phyloP scores from a whole-genome alignment of 2,329 filamentous ascomycete genomes.

The Sphaerulina vaccinii region DNA sequence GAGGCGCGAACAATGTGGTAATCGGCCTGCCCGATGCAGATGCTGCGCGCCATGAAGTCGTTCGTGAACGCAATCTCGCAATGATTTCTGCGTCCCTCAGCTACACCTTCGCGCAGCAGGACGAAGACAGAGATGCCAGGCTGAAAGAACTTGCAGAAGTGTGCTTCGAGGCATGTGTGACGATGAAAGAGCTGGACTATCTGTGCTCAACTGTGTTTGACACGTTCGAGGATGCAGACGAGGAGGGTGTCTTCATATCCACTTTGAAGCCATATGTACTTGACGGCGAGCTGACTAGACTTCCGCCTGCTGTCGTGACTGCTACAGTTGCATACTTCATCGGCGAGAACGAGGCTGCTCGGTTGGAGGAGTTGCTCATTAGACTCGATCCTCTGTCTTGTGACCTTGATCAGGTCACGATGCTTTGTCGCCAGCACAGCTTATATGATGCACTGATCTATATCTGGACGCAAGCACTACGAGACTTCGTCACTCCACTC shows the following conservation, averaged over 20 bases:
- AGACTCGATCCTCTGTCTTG: slow-evolving; percentile 86
- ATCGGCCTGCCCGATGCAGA: slow-evolving; percentile 89
- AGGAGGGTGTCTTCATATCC: slow-evolving; percentile 77
- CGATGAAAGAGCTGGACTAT: slow-evolving; percentile 75
- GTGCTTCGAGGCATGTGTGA: slow-evolving; percentile 79
- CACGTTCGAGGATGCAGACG: slow-evolving; percentile 76
- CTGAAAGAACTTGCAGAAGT: slow-evolving; percentile 76
- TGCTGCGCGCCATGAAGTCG: slow-evolving; percentile 70
- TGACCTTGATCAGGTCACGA: slow-evolving; percentile 90
- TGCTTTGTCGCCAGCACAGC: slow-evolving; percentile 84
- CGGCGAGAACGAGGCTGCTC: slow-evolving; percentile 68
- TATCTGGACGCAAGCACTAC: slow-evolving; percentile 89
- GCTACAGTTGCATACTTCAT: slow-evolving; percentile 80
- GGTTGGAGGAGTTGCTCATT: slow-evolving; percentile 91
- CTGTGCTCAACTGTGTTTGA: slow-evolving; percentile 89
- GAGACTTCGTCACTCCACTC: slow-evolving; percentile 86
- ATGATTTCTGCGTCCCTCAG: slow-evolving; percentile 91
- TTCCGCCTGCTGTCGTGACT: slow-evolving; percentile 84
- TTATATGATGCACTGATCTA: slow-evolving; percentile 95
- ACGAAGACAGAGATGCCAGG: slow-evolving; percentile 54
- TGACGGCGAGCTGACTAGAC: slow-evolving; percentile 67
- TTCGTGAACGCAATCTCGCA: slow-evolving; percentile 83
- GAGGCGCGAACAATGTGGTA: slow-evolving; percentile 88
- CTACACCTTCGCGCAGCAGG: slow-evolving; percentile 73
- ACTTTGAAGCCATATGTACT: slow-evolving; percentile 85